Evolutionary conservation across 306 rosid genomes (phyloP).

Genomic region (Rosa rugosa): DNA sequence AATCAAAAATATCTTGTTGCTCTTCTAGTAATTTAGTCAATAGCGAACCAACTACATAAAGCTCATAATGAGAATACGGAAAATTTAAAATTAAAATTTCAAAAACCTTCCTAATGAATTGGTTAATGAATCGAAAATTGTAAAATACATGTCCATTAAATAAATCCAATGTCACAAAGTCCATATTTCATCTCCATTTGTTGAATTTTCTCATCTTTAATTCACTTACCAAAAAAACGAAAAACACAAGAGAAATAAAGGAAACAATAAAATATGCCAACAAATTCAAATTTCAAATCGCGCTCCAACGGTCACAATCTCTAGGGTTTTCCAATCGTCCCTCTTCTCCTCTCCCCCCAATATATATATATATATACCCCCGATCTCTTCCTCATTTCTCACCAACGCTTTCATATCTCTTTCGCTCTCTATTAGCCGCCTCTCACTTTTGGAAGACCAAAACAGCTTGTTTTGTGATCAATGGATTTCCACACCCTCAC

Average conservation of each 20-base stretch:
- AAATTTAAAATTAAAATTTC: too few species aligned
- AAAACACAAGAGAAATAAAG: neutral
- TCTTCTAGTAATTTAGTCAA: too few species aligned
- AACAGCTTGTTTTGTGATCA: constrained; percentile 54
- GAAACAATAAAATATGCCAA: neutral
- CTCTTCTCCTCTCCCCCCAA: neutral
- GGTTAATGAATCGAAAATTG: too few species aligned
- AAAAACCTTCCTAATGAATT: too few species aligned
- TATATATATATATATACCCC: neutral
- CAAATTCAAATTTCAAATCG: constrained; percentile 27
- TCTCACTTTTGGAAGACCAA: constrained; percentile 1
- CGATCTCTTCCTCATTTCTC: constrained; percentile 15
- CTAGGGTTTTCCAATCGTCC: constrained; percentile 43
- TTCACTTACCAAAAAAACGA: neutral
- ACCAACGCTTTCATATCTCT: constrained; percentile 5
- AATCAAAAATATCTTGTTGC: too few species aligned
- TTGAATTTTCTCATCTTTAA: neutral
- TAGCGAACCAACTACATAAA: too few species aligned
- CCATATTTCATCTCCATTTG: neutral
- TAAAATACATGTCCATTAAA: too few species aligned
- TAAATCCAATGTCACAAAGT: neutral
- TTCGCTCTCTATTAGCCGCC: neutral
- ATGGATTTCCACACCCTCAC: constrained; percentile 83
- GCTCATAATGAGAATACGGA: too few species aligned
- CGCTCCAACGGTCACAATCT: constrained; percentile 56